phyloP scores from a whole-genome alignment of 2,329 filamentous ascomycete genomes.

The Epicoccum sorghinum region DNA sequence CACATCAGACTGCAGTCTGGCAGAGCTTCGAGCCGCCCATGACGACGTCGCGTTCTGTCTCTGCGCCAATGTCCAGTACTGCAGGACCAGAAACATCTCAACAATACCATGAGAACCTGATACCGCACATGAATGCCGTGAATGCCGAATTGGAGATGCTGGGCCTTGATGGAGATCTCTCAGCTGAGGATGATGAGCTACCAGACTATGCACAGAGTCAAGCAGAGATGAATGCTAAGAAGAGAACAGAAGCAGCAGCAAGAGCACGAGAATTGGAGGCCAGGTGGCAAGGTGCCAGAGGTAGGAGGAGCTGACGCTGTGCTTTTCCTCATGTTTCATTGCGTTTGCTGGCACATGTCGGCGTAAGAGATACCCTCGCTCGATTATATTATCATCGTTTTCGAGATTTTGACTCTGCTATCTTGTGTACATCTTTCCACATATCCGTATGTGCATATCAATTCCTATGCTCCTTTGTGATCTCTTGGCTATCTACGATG shows the following conservation, averaged over 20 bases:
- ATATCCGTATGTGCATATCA: background rate
- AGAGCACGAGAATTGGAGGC: conserved; percentile 54
- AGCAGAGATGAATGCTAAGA: conserved; percentile 50
- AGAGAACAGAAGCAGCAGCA: conserved; percentile 49
- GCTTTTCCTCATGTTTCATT: background rate
- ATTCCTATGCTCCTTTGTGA: too few relatives aligned
- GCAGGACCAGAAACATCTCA: conserved; percentile 3
- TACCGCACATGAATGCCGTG: conserved; percentile 31
- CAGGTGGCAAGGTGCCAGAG: conserved; percentile 45
- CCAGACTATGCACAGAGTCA: conserved; percentile 57
- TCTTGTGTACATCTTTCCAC: background rate
- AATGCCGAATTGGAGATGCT: conserved; percentile 41
- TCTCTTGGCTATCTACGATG: too few relatives aligned
- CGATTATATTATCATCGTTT: background rate
- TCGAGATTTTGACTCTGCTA: background rate
- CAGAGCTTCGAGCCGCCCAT: conserved; percentile 34
- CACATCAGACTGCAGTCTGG: conserved; percentile 30
- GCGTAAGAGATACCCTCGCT: conserved; percentile 12
- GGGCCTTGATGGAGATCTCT: conserved; percentile 39
- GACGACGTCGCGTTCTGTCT: conserved; percentile 13
- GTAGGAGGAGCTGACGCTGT: conserved; percentile 8
- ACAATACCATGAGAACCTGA: conserved; percentile 22
- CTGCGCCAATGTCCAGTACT: conserved; percentile 19
- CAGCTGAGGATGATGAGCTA: conserved; percentile 48
- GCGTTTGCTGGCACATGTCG: background rate